These are phyloP conservation scores for Amoebophrya sp. DNA, from an alignment of 169 alveolate species.

Conservation along the genomic window DNA sequence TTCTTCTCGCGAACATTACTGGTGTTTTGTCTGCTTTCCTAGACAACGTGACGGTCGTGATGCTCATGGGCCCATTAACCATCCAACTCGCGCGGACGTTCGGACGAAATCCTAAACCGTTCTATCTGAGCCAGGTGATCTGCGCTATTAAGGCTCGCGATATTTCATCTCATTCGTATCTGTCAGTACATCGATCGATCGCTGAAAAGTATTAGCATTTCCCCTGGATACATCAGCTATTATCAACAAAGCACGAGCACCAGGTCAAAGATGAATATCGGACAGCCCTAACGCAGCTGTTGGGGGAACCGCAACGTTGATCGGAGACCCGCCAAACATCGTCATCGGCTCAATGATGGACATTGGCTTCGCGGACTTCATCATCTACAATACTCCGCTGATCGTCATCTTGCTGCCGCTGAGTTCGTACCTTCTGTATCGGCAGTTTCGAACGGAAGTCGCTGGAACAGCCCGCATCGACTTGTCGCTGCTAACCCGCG, in stretches of 20 bases:
- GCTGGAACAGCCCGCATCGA: background rate
- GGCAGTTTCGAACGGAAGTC: background rate
- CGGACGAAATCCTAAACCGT: constrained; percentile 14
- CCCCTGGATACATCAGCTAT: too few species aligned
- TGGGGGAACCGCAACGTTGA: constrained; percentile 30
- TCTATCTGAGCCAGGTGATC: background rate
- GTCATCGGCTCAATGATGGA: constrained; percentile 29
- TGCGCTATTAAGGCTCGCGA: too few species aligned
- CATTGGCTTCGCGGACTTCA: background rate
- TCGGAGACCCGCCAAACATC: constrained; percentile 30
- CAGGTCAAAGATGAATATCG: too few species aligned
- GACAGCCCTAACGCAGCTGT: background rate
- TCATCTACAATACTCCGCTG: constrained; percentile 30
- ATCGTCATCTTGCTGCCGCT: constrained; percentile 10
- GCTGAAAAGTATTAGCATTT: too few species aligned
- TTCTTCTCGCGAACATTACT: constrained; percentile 22
- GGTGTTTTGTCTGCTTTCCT: constrained; percentile 33
- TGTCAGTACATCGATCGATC: too few species aligned
- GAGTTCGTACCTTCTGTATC: background rate
- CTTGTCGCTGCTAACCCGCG: background rate
- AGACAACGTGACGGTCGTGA: constrained; percentile 27
- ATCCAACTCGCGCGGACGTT: constrained; percentile 7
- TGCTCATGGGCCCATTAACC: constrained; percentile 33
- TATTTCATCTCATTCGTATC: too few species aligned
- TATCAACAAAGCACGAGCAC: too few species aligned